Evolutionary conservation across 75 land plant species (phyloP), one percentile per base, ranked within the genome.

Genomic region (Larix kaempferi): DNA sequence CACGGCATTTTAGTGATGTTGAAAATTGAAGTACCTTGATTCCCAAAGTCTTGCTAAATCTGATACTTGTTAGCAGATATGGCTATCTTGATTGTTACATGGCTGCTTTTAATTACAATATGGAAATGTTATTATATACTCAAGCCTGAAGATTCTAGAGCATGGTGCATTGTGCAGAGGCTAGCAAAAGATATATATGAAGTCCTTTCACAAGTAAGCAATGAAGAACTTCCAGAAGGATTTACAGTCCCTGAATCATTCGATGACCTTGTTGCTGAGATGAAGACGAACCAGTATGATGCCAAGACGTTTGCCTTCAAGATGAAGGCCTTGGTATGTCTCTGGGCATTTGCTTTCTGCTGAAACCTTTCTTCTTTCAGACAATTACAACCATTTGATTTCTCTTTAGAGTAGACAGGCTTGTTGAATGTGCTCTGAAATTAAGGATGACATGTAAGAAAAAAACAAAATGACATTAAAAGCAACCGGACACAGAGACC

Each of bases 321-420:
- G 74, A 78, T 94, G 69, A 94, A 84, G 71, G 92, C 89, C 52
- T 94, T 89, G 99, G 99, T 96, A 86, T 33, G 76, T 74, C 21
- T 49, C 27, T 55, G 37, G n/a, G 59, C 29, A 23, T 52, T 52
- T 73, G 22, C 16, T 41, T 49, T 41, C 74, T 54, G 23, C 52
- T 19, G 22, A 67, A 37, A 67, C 41, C 21, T 39, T 69, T 39
- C 11, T 41, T 19, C 22, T 41, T 7, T 69, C 25, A 41, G 72
- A 69, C 37, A 23, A 11, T 69, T 41, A 10, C 54, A 10, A 49
- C 54, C 19, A 41, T 44, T 8, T 41, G 17, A 69, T 4, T 35
- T 3, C 41, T n/a, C 41, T 69, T 69, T 69, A n/a, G n/a, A 41
- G 22, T 29, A 69, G n/a, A 17, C 10, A 21, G 72, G 52, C 52